A percentile compares a stretch with the other conserved stretches of the same genome.
Conservation (phyloP, 106 monocot genomes). For the Dioscorea alata region DNA sequence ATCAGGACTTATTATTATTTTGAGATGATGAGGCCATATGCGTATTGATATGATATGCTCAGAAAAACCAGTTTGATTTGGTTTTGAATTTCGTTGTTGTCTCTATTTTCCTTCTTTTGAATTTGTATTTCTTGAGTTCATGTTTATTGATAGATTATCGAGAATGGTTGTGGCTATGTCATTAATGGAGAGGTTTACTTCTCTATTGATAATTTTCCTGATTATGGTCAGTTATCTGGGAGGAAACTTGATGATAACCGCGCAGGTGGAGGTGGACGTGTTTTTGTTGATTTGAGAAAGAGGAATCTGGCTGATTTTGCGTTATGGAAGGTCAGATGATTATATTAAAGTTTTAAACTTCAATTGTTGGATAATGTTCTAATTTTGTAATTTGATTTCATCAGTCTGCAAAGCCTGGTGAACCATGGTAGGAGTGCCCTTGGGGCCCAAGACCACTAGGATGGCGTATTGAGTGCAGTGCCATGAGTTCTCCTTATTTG, state of each 20-base stretch:
- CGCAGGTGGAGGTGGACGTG: constrained; percentile 85
- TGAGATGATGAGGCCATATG: no score
- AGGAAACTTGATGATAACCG: constrained; percentile 88
- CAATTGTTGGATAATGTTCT: neutral
- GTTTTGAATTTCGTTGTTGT: no score
- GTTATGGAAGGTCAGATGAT: constrained; percentile 70
- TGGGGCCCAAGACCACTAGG: constrained; percentile 95
- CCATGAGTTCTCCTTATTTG: constrained; percentile 86
- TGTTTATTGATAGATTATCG: constrained; percentile 63
- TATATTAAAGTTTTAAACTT: neutral
- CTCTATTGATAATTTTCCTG: constrained; percentile 73
- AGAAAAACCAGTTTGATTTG: no score
- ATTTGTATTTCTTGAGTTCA: no score
- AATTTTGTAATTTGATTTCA: neutral
- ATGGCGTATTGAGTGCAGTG: constrained; percentile 99
- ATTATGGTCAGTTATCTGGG: constrained; percentile 83
- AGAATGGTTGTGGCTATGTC: constrained; percentile 69
- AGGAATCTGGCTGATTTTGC: constrained; percentile 91
- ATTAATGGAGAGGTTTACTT: constrained; percentile 97
- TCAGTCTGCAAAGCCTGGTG: constrained; percentile 91
- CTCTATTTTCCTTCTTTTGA: no score
- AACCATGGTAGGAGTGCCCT: constrained; percentile 86
- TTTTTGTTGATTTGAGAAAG: constrained; percentile 69
- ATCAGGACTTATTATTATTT: no score
- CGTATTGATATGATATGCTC: no score